Evolutionary conservation across 345 rosid genomes (phyloP).

Genomic region (Lepidium didymum): DNA sequence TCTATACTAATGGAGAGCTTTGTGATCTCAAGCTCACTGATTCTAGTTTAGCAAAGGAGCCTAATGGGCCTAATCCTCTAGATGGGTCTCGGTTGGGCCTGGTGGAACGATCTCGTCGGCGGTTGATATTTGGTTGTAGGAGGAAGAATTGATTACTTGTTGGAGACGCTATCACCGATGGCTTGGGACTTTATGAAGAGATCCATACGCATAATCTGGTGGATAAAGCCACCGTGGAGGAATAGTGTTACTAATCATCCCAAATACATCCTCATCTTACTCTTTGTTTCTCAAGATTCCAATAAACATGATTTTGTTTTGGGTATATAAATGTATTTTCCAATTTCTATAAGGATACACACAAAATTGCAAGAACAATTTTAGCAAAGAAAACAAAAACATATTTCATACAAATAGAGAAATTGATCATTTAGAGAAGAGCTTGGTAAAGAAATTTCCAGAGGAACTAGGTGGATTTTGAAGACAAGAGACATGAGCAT

Average conservation of each 20-base stretch:
- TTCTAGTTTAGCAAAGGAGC: conserved; percentile 4
- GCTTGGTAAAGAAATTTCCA: conserved; percentile 67
- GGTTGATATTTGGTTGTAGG: background rate
- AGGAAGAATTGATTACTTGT: background rate
- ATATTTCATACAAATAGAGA: background rate
- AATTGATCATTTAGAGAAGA: conserved; percentile 45
- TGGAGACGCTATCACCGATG: background rate
- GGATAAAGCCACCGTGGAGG: background rate
- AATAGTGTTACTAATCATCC: background rate
- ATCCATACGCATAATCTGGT: background rate
- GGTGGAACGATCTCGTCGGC: background rate
- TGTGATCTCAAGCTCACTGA: conserved; percentile 9
- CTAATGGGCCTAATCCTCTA: background rate
- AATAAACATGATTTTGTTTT: background rate
- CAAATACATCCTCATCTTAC: too few relatives aligned
- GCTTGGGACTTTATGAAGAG: background rate
- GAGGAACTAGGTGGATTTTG: conserved; percentile 44
- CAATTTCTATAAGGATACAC: background rate
- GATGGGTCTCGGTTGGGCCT: background rate
- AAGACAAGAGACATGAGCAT: conserved; percentile 61
- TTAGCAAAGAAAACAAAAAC: conserved; percentile 2
- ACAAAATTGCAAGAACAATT: conserved; percentile 7
- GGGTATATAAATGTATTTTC: background rate
- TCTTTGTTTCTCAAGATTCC: too few relatives aligned
- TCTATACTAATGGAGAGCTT: conserved; percentile 9